Conservation (phyloP, 163 green algal species). For the Trebouxia gelatinosa region DNA sequence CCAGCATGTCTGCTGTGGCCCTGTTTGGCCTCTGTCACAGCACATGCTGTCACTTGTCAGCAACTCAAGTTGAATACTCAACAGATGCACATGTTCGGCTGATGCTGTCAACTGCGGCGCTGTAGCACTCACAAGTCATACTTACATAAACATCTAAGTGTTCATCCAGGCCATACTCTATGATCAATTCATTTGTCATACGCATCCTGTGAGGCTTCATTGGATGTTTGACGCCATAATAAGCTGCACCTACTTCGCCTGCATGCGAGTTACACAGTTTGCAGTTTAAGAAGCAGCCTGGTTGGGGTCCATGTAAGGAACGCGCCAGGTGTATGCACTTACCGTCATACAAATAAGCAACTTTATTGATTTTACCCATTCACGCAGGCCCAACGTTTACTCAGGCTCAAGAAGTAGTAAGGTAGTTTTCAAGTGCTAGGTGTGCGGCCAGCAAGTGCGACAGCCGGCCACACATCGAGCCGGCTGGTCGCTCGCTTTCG, state of each 20-base stretch:
- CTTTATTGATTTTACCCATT: not conserved
- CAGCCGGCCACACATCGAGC: not conserved
- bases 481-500: not conserved
- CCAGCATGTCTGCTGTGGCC: conserved; percentile 50
- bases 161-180: conserved; percentile 76
- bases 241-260: conserved; percentile 60
- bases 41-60: not conserved
- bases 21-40: conserved; percentile 45
- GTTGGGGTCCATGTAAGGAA: not conserved
- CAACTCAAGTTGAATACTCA: not conserved
- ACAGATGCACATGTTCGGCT: not conserved
- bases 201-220: conserved; percentile 94
- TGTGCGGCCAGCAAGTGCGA: not conserved
- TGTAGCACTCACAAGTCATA: not conserved
- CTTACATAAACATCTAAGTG: conserved; percentile 66
- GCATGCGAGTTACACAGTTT: not conserved
- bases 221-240: conserved; percentile 93
- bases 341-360: conserved; percentile 28
- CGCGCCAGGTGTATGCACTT: not conserved
- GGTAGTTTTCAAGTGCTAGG: not conserved
- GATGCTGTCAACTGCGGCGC: not conserved
- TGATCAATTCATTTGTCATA: conserved; percentile 83
- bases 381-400: no score
- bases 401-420: no score
- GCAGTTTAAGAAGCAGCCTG: not conserved